Evolutionary conservation across 2,329 filamentous ascomycete species (phyloP).

Genomic region (Escovopsis weberi): DNA sequence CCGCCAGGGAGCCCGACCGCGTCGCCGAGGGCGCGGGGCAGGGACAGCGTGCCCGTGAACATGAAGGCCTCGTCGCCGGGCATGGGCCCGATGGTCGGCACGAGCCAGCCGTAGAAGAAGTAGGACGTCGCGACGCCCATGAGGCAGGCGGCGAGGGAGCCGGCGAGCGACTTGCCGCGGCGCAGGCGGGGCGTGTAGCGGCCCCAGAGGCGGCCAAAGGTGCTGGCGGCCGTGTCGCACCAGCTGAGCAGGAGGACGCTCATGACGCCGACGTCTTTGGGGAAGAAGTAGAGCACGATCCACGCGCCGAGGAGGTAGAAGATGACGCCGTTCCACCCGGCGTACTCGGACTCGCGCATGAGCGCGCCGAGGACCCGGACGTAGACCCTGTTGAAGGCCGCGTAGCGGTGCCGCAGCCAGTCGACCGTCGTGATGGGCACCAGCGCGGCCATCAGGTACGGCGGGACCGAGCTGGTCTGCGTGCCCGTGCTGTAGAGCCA

Average conservation of each 20-base stretch:
- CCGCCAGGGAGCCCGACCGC: slow-evolving; percentile 45
- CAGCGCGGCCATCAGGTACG: slow-evolving; percentile 65
- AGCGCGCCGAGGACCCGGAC: slow-evolving; percentile 72
- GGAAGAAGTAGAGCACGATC: slow-evolving; percentile 71
- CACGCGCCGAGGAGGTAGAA: slow-evolving; percentile 90
- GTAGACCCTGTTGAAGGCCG: slow-evolving; percentile 74
- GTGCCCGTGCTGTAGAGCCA: slow-evolving; percentile 70
- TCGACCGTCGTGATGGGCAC: slow-evolving; percentile 76
- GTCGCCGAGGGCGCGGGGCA: slow-evolving; percentile 47
- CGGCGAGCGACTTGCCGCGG: slow-evolving; percentile 80
- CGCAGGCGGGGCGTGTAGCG: slow-evolving; percentile 77
- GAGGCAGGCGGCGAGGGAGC: slow-evolving; percentile 68
- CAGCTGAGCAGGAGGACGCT: slow-evolving; percentile 82
- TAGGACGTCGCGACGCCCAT: slow-evolving; percentile 72
- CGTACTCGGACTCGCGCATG: slow-evolving; percentile 93
- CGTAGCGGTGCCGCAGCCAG: slow-evolving; percentile 67
- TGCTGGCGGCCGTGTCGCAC: slow-evolving; percentile 96
- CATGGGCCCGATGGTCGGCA: slow-evolving; percentile 51
- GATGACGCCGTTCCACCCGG: slow-evolving; percentile 91
- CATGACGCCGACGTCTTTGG: slow-evolving; percentile 86
- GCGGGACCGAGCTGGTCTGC: slow-evolving; percentile 65
- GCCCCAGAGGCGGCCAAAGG: slow-evolving; percentile 81
- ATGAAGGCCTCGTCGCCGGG: slow-evolving; percentile 58
- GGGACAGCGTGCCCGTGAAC: slow-evolving; percentile 61
- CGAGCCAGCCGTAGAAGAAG: slow-evolving; percentile 80